Evolutionary conservation across 2,329 filamentous ascomycete genomes (phyloP), one percentile per base, ranked within the genome.

Genomic region (Akanthomyces muscarius): DNA sequence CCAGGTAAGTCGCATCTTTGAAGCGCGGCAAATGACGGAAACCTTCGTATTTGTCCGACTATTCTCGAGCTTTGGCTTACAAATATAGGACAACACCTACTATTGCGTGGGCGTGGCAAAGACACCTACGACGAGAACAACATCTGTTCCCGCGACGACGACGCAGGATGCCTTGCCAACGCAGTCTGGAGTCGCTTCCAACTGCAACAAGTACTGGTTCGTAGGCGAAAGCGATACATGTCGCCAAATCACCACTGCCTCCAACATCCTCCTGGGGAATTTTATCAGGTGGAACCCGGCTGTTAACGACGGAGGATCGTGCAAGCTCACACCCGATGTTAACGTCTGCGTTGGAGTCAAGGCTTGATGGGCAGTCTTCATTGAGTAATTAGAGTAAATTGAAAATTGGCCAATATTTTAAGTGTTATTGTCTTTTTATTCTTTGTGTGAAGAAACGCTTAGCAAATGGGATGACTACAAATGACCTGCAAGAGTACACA

Each of bases 91-190:
- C 47, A 50, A 42, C 16, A 25, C 33, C 8, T 63, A 28, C 16
- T 61, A 68, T 61, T 68, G 67, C 55, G 66, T 67, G 28, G 61
- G 56, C 44, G 41, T 65, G 11, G 62, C 66, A 4, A 63, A 54
- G 14, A 68, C 66, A 36, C 67, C 67, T 18, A 66, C 65, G 33
- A 68, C 67, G 55, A 62, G 65, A 16, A 67, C 63, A 14, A 7
- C 52, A 36, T 10, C 41, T 8, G 36, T 38, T 4, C 36, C 59
- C 11, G 41, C 60, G 30, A 38, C 45, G 8, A 38, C 52, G 36
- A 55, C 30, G 28, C 25, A 33, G n/a, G 18, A n/a, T n/a, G 11
- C 11, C 36, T 13, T 51, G 33, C 60, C 63, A 10, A 65, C 60
- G 13, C 64, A 65, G 50, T 38, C 55, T 11, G 65, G 64, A 21